Evolutionary conservation across 352 stramenopile genomes (phyloP).

Genomic region (Globisporangium parvum): DNA sequence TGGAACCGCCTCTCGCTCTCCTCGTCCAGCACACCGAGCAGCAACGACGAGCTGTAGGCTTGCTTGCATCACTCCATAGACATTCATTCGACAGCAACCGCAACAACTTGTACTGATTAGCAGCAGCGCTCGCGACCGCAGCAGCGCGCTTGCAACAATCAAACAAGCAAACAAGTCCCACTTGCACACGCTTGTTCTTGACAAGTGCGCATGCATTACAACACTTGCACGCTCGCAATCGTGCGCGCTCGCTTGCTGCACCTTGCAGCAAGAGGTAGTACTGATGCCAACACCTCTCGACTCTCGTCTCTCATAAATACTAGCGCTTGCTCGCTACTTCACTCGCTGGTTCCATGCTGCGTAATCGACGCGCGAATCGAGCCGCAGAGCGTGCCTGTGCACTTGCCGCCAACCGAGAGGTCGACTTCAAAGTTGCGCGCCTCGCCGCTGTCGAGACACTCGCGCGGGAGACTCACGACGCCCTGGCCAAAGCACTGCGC

Average conservation of each 20-base stretch:
- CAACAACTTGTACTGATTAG: too few species aligned
- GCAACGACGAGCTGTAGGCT: constrained; percentile 41
- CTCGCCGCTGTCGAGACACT: constrained; percentile 18
- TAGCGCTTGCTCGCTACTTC: constrained; percentile 1
- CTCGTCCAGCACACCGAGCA: constrained; percentile 4
- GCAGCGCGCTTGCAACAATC: too few species aligned
- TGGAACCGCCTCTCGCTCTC: constrained; percentile 27
- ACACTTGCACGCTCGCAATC: too few species aligned
- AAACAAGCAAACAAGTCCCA: neutral
- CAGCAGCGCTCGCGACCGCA: neutral
- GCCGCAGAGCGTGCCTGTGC: constrained; percentile 53
- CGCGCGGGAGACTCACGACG: constrained; percentile 50
- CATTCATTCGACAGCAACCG: neutral
- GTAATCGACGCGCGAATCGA: constrained; percentile 28
- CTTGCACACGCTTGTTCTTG: neutral
- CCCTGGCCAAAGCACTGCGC: constrained; percentile 56
- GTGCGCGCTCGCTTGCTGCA: neutral
- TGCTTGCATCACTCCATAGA: neutral
- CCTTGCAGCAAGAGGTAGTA: neutral
- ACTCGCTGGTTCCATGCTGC: constrained; percentile 12
- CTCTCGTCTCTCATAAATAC: constrained; percentile 7
- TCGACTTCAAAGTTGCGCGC: constrained; percentile 34
- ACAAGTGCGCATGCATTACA: too few species aligned
- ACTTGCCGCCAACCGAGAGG: constrained; percentile 45
- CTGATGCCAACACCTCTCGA: neutral